Conservation (phyloP, 192 early-diverging fungal genomes). For the Coemansia sp. region DNA sequence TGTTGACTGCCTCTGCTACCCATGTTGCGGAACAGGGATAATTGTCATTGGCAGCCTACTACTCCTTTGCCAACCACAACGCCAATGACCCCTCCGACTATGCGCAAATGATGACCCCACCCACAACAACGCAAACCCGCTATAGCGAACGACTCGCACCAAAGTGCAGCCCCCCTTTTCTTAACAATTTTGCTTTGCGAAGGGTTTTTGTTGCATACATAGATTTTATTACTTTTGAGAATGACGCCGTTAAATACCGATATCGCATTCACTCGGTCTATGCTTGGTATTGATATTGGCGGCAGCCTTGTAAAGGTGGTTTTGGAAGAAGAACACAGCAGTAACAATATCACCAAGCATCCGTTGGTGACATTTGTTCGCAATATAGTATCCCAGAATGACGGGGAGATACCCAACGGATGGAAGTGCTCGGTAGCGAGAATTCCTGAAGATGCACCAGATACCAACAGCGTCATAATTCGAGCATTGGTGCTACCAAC, state of each 20-base stretch:
- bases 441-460: constrained; percentile 1
- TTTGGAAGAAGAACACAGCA: background rate
- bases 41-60: no score
- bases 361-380: constrained; percentile 7
- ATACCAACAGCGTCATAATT: background rate
- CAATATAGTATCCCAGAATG: background rate
- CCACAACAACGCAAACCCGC: no score
- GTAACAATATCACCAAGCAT: background rate
- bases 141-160: no score
- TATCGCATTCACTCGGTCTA: background rate
- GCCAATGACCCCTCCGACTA: no score
- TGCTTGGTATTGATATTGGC: constrained; percentile 33
- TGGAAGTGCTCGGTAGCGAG: constrained; percentile 8
- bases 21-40: no score
- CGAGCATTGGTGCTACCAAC: constrained; percentile 18
- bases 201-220: no score
- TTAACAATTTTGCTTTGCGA: no score
- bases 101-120: no score
- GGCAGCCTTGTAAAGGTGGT: constrained; percentile 30
- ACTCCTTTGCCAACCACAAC: no score
- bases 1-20: no score
- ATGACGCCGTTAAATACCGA: background rate
- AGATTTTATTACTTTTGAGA: constrained; percentile 6
- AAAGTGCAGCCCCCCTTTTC: no score
- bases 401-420: background rate